Conservation (phyloP, 768 basidiomycete genomes). For the Suillus americanus region DNA sequence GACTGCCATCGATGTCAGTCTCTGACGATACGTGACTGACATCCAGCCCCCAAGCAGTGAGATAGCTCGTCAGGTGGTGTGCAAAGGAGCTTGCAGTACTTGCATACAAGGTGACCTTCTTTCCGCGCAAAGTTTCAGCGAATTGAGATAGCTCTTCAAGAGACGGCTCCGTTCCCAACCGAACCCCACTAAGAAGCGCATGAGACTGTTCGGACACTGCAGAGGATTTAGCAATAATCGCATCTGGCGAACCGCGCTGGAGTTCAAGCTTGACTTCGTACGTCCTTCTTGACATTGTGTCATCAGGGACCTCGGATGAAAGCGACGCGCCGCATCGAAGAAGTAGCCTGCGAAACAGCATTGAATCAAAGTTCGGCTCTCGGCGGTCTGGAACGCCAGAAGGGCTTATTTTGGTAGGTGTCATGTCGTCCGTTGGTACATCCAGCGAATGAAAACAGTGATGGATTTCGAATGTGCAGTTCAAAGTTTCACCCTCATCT, state of each 20-base stretch:
- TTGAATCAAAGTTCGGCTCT: conserved; percentile 44
- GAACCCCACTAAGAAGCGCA: conserved; percentile 47
- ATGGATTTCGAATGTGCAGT: conserved; percentile 58
- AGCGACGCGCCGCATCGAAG: conserved; percentile 54
- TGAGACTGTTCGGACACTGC: conserved; percentile 48
- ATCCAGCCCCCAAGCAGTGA: conserved; percentile 95
- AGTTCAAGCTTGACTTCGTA: conserved; percentile 69
- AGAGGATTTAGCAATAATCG: conserved; percentile 37
- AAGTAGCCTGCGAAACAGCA: conserved; percentile 61
- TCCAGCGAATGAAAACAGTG: conserved; percentile 42
- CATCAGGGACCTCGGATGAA: conserved; percentile 39
- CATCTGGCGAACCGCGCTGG: conserved; percentile 54
- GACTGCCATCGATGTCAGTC: conserved; percentile 44
- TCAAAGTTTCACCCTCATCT: conserved; percentile 39
- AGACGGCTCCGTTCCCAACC: conserved; percentile 68
- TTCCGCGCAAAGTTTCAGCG: conserved; percentile 79
- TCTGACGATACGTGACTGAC: conserved; percentile 76
- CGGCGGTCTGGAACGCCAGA: conserved; percentile 23
- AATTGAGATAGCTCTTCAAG: conserved; percentile 77
- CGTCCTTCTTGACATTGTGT: conserved; percentile 45
- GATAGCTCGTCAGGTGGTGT: conserved; percentile 87
- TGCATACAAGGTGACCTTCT: conserved; percentile 81
- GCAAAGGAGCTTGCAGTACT: conserved; percentile 88
- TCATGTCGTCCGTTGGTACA: conserved; percentile 10
- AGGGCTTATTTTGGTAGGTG: conserved; percentile 12